Base-by-base conservation (phyloP, 352 stramenopile species). In the Pythium periplocum region DNA sequence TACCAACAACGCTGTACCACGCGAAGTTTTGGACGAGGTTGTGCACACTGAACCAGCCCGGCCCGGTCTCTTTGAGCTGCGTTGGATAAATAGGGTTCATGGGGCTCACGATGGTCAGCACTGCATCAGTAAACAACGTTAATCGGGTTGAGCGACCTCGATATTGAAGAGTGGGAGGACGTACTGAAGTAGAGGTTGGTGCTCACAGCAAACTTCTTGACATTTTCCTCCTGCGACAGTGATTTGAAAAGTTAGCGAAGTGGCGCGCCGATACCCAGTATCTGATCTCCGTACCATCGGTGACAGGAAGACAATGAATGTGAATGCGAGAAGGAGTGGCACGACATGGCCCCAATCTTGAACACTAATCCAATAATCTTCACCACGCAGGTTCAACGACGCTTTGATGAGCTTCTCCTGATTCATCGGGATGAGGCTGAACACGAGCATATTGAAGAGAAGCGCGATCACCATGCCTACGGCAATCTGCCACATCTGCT, bases 121-220 rank as follows among this genome's bases (percentile, higher is more conserved):
- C 81, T 89, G 33, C 31, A 33, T 10, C 17, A 47, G 6, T n/a
- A 53, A 53, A n/a, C 7, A 11, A 33, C 2, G 47, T 55, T 42
- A 59, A 48, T 32, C 30, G 38, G 6, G 9, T 42, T 6, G 17
- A 26, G 17, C 17, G 17, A 26, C 17, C 17, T 26, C 17, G 17
- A 26, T 42, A 58, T 36, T 31, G 31, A 58, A 32, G 3, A 35
- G 10, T 42, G 47, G 8, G 33, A 34, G 9, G 3, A 59, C 56
- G 43, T 59, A 88, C 78, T 80, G 69, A 90, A 90, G 61, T 84
- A 92, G 36, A 88, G 54, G 51, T 87, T 92, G 6, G 77, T 87
- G 53, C 75, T 78, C 9, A 90, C 68, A 9, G 79, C 76, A 42
- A 88, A 92, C 50, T 87, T 90, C 56, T 92, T 87, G 5, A 85